Percentiles rank a stretch among this genome's conserved stretches.
Evolutionary conservation across 768 basidiomycete genomes (phyloP).

Genomic region (Suillus variegatus): DNA sequence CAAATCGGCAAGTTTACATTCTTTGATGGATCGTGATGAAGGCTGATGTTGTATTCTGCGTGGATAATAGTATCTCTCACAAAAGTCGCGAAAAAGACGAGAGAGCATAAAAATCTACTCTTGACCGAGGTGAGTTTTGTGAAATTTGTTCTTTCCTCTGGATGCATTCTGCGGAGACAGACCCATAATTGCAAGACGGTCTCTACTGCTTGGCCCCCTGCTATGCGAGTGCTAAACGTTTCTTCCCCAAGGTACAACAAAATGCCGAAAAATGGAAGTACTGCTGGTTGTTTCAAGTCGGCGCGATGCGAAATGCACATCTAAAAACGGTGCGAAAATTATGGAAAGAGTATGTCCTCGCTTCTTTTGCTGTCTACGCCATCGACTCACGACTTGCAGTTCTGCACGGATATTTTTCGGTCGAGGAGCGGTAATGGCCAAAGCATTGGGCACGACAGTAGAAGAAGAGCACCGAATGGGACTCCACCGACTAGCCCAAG

Average conservation of each 20-base stretch:
- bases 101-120: conserved; percentile 83
- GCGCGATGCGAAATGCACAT: conserved; percentile 93
- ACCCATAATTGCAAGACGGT: not conserved
- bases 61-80: conserved; percentile 78
- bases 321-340: conserved; percentile 90
- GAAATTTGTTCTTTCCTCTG: not conserved
- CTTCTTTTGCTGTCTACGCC: not conserved
- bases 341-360: conserved; percentile 82
- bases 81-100: conserved; percentile 92
- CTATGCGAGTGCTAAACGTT: conserved; percentile 7
- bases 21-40: conserved; percentile 8
- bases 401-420: conserved; percentile 92
- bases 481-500: conserved; percentile 77
- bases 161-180: not conserved
- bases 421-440: conserved; percentile 88
- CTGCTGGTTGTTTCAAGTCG: conserved; percentile 94
- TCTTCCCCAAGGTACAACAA: conserved; percentile 63
- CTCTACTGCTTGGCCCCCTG: conserved; percentile 3
- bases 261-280: conserved; percentile 90
- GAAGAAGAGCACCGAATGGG: conserved; percentile 86
- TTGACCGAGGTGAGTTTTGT: conserved; percentile 66
- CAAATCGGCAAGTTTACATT: conserved; percentile 70
- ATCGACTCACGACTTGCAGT: conserved; percentile 37
- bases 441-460: conserved; percentile 84
- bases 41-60: conserved; percentile 15